Percentiles rank a stretch among this genome's conserved stretches.
These are phyloP conservation scores for Penicillium janthinellum DNA, from an alignment of 2,329 filamentous ascomycete genomes.

Conservation along the genomic window DNA sequence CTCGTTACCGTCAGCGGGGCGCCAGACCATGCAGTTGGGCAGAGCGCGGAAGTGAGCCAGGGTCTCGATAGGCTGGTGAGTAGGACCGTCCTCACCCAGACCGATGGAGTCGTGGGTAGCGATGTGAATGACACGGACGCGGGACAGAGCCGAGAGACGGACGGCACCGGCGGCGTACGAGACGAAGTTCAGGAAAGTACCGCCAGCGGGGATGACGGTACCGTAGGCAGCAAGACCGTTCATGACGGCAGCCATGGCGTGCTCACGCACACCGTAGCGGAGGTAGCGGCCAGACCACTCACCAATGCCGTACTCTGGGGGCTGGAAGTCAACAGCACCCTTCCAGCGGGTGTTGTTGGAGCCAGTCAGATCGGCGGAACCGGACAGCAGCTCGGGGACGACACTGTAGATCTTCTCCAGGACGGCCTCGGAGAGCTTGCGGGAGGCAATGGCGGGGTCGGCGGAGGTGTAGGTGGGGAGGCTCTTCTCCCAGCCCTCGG, in stretches of 20 bases:
- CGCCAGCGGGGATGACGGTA: conserved; percentile 87
- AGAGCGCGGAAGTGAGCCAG: conserved; percentile 97
- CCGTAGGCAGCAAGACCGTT: conserved; percentile 91
- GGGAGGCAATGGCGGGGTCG: conserved; percentile 83
- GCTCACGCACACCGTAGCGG: conserved; percentile 56
- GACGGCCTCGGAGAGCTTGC: conserved; percentile 95
- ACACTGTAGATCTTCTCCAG: conserved; percentile 81
- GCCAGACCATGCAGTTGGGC: conserved; percentile 99
- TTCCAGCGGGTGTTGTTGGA: conserved; percentile 99
- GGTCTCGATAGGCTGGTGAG: conserved; percentile 98
- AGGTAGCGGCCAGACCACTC: conserved; percentile 87
- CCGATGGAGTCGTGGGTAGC: conserved; percentile 99
- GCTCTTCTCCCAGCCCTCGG: conserved; percentile 93
- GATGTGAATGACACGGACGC: conserved; percentile 89
- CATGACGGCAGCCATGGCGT: conserved; percentile 56
- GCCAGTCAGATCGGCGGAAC: conserved; percentile 95
- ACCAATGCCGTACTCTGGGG: conserved; percentile 79
- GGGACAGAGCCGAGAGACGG: conserved; percentile 89
- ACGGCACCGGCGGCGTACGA: conserved; percentile 95
- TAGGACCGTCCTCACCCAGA: conserved; percentile 97
- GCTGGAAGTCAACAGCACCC: conserved; percentile 95
- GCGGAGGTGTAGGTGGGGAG: conserved; percentile 87
- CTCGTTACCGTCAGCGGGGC: conserved; percentile 97
- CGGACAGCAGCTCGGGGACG: conserved; percentile 89
- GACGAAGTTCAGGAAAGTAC: conserved; percentile 99